Evolutionary conservation across 768 basidiomycete species (phyloP).

Genomic region (Termitomyces sp.): DNA sequence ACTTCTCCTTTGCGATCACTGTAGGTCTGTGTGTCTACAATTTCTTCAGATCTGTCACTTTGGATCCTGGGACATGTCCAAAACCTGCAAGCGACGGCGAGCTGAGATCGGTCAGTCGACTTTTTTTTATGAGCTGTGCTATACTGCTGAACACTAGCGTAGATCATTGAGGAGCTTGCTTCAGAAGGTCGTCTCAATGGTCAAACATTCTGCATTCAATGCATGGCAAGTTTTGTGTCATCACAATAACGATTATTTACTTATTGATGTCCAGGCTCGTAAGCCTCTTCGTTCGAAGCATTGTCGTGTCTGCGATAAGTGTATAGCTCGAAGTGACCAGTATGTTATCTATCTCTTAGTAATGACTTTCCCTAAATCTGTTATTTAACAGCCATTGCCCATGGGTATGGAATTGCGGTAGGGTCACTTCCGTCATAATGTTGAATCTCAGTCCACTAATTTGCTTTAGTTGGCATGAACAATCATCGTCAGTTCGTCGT

Average conservation of each 20-base stretch:
- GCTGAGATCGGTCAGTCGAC: slow-evolving; percentile 67
- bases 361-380: slow-evolving; percentile 1
- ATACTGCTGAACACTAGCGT: background rate
- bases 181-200: slow-evolving; percentile 87
- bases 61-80: slow-evolving; percentile 88
- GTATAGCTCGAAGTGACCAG: slow-evolving; percentile 91
- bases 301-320: slow-evolving; percentile 87
- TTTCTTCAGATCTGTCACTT: slow-evolving; percentile 83
- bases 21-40: slow-evolving; percentile 77
- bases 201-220: slow-evolving; percentile 93
- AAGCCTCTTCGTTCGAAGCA: slow-evolving; percentile 95
- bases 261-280: slow-evolving; percentile 44
- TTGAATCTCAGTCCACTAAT: background rate
- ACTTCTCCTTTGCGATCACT: slow-evolving; percentile 68
- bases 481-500: slow-evolving; percentile 96
- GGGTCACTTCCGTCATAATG: slow-evolving; percentile 18
- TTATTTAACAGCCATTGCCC: slow-evolving; percentile 74
- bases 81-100: slow-evolving; percentile 78
- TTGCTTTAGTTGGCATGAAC: slow-evolving; percentile 67
- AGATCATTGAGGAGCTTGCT: slow-evolving; percentile 91
- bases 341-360: slow-evolving; percentile 32
- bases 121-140: background rate
- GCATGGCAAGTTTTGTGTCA: slow-evolving; percentile 60
- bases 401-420: slow-evolving; percentile 99
- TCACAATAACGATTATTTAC: background rate